Evolutionary conservation across 1,139 yeast species (phyloP), one percentile per base, ranked within the genome.

Genomic region (Saccharomyces hybrid): DNA sequence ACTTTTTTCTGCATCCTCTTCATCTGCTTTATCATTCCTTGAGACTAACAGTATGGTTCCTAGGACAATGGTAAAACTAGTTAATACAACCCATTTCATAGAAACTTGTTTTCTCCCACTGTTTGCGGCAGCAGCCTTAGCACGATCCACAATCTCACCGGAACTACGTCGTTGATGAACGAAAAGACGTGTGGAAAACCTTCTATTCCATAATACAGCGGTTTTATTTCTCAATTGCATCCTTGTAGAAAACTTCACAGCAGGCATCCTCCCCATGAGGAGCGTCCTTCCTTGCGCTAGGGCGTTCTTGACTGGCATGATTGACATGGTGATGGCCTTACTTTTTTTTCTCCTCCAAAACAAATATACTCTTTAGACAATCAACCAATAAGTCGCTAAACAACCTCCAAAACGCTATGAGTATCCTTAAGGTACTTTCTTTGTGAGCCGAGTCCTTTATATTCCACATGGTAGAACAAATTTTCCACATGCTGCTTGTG

Each of bases 11-110:
- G 69, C 71, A 3, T 55, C 60, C 3, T 60, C 62, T 38, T 60
- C 64, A 5, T 61, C 64, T 1, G 54, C 59, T 0, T 58, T 62
- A 2, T 60, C 64, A 11, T 61, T 55, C 42, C 66, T 60, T n/a
- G 63, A 58, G 12, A 52, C 60, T 47, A 65, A 46, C n/a, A 65
- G 50, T 28, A 63, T 58, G 6, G 64, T 62, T 48, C 71, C 67
- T 16, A 67, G 31, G 2, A 65, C 62, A 26, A 68, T 48, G 14
- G 71, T 65, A 27, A 66, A 64, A 54, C 71, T 64, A 1, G 71
- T 65, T 19, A 65, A 48, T 4, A 67, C 61, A 16, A 60, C 63
- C 84, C 88, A 84, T 62, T 82, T 79, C 58, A 83, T 61, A 28
- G 54, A 26, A 8, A 60, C 58, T 4, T 57, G 50, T 24, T 24